These are phyloP conservation scores for Luvunga scandens DNA, from an alignment of 345 rosid genomes.

Conservation along the genomic window DNA sequence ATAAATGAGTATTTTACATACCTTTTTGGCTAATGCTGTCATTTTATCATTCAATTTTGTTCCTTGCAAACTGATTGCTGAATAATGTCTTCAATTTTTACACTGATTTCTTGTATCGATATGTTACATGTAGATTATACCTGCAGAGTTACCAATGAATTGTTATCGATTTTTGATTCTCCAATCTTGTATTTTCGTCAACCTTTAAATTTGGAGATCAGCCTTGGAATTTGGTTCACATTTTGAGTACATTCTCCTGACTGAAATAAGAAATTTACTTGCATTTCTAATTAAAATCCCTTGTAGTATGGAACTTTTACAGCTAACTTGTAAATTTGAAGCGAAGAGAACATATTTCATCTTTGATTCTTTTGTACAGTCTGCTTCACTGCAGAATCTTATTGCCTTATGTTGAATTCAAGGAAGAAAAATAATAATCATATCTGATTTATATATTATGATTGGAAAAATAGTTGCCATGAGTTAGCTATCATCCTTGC, in stretches of 20 bases:
- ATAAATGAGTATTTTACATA: constrained; percentile 46
- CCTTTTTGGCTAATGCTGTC: constrained; percentile 12
- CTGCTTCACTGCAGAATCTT: too few relatives aligned
- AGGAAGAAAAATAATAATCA: too few relatives aligned
- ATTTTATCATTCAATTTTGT: constrained; percentile 39
- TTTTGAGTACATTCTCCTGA: not conserved
- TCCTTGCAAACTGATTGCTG: constrained; percentile 22
- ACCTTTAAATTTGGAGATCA: not conserved
- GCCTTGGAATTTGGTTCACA: not conserved
- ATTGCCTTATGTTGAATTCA: too few relatives aligned
- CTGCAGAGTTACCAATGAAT: constrained; percentile 20
- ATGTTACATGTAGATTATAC: constrained; percentile 20
- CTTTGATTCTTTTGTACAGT: too few relatives aligned
- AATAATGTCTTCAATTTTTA: constrained; percentile 24
- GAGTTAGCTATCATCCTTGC: too few relatives aligned
- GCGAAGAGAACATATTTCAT: too few relatives aligned
- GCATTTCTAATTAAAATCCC: not conserved
- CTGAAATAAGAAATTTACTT: not conserved
- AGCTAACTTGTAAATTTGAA: too few relatives aligned
- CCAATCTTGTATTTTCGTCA: constrained; percentile 1
- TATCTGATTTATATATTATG: too few relatives aligned
- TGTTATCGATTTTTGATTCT: constrained; percentile 5
- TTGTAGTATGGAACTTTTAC: too few relatives aligned
- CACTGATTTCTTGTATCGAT: constrained; percentile 7
- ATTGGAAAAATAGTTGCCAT: too few relatives aligned